Evolutionary conservation across 108 stramenopile genomes (phyloP).

Genomic region (Pseudonitzschia delicatissima): DNA sequence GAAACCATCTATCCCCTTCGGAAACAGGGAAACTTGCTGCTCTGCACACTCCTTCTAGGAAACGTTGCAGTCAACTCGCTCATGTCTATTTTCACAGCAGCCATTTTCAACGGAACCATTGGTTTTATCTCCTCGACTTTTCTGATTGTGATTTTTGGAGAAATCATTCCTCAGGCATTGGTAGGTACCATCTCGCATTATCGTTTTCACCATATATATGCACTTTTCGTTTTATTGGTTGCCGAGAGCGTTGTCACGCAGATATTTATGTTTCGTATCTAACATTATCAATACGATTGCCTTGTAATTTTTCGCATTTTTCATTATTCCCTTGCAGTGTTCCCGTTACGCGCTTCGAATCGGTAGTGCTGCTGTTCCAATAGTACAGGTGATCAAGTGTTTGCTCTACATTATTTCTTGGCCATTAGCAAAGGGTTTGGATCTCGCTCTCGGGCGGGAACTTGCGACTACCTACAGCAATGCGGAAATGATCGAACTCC

Average conservation of each 20-base stretch:
- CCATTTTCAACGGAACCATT: constrained; percentile 76
- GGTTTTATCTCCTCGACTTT: constrained; percentile 90
- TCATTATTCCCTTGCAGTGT: constrained; percentile 48
- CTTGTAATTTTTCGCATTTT: neutral
- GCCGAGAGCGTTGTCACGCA: too few relatives aligned
- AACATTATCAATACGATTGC: too few relatives aligned
- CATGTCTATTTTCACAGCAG: constrained; percentile 92
- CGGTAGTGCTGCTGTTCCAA: constrained; percentile 77
- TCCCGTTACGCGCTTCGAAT: constrained; percentile 89
- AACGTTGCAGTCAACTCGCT: constrained; percentile 96
- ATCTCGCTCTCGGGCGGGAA: constrained; percentile 85
- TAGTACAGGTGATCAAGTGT: constrained; percentile 84
- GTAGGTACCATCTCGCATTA: too few relatives aligned
- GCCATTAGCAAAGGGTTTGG: constrained; percentile 71
- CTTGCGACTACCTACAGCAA: constrained; percentile 88
- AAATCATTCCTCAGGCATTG: constrained; percentile 95
- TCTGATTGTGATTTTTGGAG: constrained; percentile 93
- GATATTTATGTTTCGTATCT: too few relatives aligned
- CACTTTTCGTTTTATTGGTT: neutral
- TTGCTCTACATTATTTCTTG: constrained; percentile 60
- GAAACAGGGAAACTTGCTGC: constrained; percentile 90
- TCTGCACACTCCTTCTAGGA: constrained; percentile 96
- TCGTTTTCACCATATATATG: too few relatives aligned
- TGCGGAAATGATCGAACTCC: constrained; percentile 85
- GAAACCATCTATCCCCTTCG: constrained; percentile 86